These are phyloP conservation scores for Poteriospumella lacustris DNA, from an alignment of 108 stramenopile genomes.

Conservation along the genomic window DNA sequence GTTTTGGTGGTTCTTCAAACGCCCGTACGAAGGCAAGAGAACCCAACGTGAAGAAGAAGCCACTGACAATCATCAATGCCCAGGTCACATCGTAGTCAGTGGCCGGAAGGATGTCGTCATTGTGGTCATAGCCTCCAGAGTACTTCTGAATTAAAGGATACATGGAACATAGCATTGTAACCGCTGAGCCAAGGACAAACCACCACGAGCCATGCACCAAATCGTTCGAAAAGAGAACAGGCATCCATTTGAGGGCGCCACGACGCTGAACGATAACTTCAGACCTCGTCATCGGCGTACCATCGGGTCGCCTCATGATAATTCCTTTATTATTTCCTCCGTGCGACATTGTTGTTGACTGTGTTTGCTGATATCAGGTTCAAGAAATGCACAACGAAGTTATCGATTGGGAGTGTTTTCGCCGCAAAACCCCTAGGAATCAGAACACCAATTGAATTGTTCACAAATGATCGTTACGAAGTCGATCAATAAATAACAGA, in stretches of 20 bases:
- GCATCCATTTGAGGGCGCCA: conserved; percentile 8
- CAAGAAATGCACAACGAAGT: no score
- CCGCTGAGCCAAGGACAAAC: conserved; percentile 11
- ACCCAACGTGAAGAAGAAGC: conserved; percentile 22
- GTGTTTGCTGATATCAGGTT: no score
- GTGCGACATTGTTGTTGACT: neutral
- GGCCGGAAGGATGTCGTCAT: conserved; percentile 3
- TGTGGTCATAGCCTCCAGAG: neutral
- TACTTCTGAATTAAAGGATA: conserved; percentile 11
- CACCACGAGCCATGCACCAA: conserved; percentile 28
- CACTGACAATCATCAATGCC: neutral
- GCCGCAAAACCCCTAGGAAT: no score
- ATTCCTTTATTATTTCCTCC: neutral
- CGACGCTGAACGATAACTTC: neutral
- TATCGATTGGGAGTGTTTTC: no score
- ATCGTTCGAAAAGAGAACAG: conserved; percentile 19
- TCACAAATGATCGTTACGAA: no score
- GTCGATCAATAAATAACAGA: no score
- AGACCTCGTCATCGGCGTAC: neutral
- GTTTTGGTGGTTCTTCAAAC: conserved; percentile 22
- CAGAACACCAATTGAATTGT: no score
- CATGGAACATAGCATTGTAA: neutral
- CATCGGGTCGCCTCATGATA: neutral
- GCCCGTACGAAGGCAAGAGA: conserved; percentile 23
- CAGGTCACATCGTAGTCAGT: conserved; percentile 18